Evolutionary conservation across 371 early-diverging fungal genomes (phyloP).

Genomic region (Phascolomyces articulosus): DNA sequence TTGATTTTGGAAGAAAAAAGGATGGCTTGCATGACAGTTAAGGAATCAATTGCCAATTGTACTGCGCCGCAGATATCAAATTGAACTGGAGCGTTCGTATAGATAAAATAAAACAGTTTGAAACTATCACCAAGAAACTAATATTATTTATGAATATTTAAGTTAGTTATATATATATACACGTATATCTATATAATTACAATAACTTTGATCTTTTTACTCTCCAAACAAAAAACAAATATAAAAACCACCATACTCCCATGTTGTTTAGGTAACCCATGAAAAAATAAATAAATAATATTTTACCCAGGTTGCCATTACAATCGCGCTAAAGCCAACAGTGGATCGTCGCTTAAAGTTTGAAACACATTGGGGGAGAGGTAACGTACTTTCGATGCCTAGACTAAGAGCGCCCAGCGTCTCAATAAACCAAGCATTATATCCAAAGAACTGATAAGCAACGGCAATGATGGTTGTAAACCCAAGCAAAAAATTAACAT

Average conservation of each 20-base stretch:
- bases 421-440: conserved; percentile 33
- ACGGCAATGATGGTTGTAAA: conserved; percentile 40
- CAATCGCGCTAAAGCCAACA: conserved; percentile 53
- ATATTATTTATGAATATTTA: too few relatives aligned
- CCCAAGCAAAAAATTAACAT: conserved; percentile 46
- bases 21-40: conserved; percentile 58
- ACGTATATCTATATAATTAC: too few relatives aligned
- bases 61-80: conserved; percentile 66
- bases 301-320: conserved; percentile 45
- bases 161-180: too few relatives aligned
- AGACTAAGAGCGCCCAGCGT: conserved; percentile 44
- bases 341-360: conserved; percentile 57
- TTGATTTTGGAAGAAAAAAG: conserved; percentile 41
- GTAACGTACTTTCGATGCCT: conserved; percentile 64
- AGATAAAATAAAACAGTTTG: conserved; percentile 66
- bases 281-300: neutral
- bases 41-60: conserved; percentile 61
- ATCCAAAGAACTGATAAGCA: conserved; percentile 31
- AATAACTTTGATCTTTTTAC: too few relatives aligned
- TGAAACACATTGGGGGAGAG: conserved; percentile 63
- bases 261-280: too few relatives aligned
- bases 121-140: conserved; percentile 68
- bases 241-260: too few relatives aligned
- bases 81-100: conserved; percentile 59
- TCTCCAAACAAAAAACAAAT: too few relatives aligned